Conservation (phyloP, 73 alveolate genomes). For the Tetrahymena borealis region DNA sequence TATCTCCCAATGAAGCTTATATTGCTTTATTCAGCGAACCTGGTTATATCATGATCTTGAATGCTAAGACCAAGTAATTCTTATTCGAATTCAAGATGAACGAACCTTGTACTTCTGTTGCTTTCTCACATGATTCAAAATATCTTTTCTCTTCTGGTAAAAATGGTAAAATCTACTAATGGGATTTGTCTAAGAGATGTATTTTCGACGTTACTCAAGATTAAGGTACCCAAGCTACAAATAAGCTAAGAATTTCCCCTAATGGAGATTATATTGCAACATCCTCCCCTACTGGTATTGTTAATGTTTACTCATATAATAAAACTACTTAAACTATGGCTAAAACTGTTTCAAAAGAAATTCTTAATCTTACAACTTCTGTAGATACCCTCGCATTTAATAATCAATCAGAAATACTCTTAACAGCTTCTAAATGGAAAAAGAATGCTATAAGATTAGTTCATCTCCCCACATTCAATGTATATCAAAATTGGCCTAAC, state of each 20-base stretch:
- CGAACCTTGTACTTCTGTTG: constrained; percentile 21
- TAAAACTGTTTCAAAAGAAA: constrained; percentile 17
- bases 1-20: constrained; percentile 18
- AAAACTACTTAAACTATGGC: background rate
- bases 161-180: constrained; percentile 29
- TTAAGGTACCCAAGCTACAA: constrained; percentile 25
- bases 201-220: constrained; percentile 25
- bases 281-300: constrained; percentile 27
- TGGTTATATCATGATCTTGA: constrained; percentile 20
- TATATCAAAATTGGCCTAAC: constrained; percentile 44
- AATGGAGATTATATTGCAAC: constrained; percentile 13
- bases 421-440: constrained; percentile 28
- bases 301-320: constrained; percentile 11
- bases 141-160: constrained; percentile 15
- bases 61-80: constrained; percentile 10
- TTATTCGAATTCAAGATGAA: constrained; percentile 19
- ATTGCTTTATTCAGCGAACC: constrained; percentile 31
- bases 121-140: constrained; percentile 16
- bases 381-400: constrained; percentile 24
- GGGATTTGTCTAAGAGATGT: constrained; percentile 11
- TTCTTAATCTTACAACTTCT: constrained; percentile 22
- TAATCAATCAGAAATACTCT: constrained; percentile 14
- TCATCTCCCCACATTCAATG: constrained; percentile 24
- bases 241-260: background rate
- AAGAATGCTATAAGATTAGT: constrained; percentile 27